Evolutionary conservation across 2,329 filamentous ascomycete species (phyloP).

Genomic region (Chaetomiaceae sp.): DNA sequence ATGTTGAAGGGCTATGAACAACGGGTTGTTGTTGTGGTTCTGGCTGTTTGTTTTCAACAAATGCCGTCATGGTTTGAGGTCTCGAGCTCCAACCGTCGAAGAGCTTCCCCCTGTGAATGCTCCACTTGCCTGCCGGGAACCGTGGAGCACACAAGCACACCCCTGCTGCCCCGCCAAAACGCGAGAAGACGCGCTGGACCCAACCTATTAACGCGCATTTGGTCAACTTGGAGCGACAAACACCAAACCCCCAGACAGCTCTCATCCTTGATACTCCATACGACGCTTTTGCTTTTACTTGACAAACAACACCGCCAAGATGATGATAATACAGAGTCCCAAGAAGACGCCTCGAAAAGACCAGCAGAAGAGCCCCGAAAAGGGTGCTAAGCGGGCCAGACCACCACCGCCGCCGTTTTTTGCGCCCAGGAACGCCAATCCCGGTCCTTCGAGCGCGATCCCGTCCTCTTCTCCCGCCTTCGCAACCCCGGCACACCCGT

Average conservation of each 20-base stretch:
- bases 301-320: conserved; percentile 11
- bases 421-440: conserved; percentile 32
- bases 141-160: not conserved
- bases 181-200: conserved; percentile 17
- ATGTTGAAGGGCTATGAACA: conserved; percentile 23
- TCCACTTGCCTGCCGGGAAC: conserved; percentile 8
- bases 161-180: conserved; percentile 18
- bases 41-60: not conserved
- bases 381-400: conserved; percentile 27
- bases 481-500: conserved; percentile 76
- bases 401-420: conserved; percentile 37
- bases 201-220: conserved; percentile 22
- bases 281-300: too few relatives aligned
- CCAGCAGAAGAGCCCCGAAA: conserved; percentile 26
- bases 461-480: conserved; percentile 90
- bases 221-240: not conserved
- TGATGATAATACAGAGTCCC: conserved; percentile 26
- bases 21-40: too few relatives aligned
- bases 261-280: too few relatives aligned
- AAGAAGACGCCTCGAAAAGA: conserved; percentile 21
- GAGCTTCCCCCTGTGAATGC: not conserved
- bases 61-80: conserved; percentile 12
- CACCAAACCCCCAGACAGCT: not conserved
- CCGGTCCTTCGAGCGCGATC: conserved; percentile 46
- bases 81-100: not conserved